A percentile compares a stretch with the other conserved stretches of the same genome.
Conservation (phyloP, 345 rosid genomes). For the Murraya paniculata region DNA sequence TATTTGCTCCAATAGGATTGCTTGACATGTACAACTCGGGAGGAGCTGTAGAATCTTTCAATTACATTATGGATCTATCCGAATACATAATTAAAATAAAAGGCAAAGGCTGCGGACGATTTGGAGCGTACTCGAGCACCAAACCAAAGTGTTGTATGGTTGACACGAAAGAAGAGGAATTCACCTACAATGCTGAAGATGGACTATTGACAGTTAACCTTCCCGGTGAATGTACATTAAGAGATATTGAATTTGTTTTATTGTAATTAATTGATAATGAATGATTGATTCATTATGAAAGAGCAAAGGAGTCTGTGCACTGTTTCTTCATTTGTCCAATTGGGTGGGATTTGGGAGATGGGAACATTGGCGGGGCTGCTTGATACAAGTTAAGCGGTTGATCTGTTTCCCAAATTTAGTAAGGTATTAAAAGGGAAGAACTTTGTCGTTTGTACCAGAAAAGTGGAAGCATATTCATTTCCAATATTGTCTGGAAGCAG, state of each 20-base stretch:
- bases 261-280: neutral
- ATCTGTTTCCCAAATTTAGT: neutral
- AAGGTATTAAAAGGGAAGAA: no score
- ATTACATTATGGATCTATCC: constrained; percentile 15
- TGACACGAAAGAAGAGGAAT: constrained; percentile 44
- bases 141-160: constrained; percentile 50
- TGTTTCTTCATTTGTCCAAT: no score
- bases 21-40: constrained; percentile 56
- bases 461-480: neutral
- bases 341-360: neutral
- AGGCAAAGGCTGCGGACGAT: constrained; percentile 49
- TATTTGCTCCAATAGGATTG: constrained; percentile 50
- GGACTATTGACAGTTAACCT: constrained; percentile 46
- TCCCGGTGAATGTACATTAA: constrained; percentile 25
- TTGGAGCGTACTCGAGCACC: constrained; percentile 48
- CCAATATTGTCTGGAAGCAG: neutral
- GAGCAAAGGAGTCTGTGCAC: neutral
- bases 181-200: constrained; percentile 36
- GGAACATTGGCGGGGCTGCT: neutral
- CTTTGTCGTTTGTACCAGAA: neutral
- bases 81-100: constrained; percentile 25
- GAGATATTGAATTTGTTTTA: neutral
- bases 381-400: neutral
- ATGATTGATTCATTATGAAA: neutral
- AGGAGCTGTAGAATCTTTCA: constrained; percentile 56